A percentile compares a stretch with the other conserved stretches of the same genome.
Conservation (phyloP, 352 stramenopile genomes). For the Globisporangium uncinulatum region DNA sequence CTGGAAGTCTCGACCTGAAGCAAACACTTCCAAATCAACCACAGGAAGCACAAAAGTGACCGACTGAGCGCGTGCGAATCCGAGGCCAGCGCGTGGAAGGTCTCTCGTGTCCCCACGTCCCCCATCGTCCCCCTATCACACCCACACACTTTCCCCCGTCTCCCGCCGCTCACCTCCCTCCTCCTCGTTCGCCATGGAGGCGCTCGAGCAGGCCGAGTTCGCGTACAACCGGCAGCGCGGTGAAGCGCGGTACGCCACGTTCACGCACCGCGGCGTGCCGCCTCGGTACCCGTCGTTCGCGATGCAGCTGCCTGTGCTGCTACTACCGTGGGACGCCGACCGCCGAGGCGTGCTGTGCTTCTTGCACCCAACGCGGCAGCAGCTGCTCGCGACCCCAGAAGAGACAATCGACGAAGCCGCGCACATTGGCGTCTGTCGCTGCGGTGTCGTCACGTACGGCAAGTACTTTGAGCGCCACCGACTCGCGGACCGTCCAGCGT, state of each 20-base stretch:
- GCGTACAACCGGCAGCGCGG: constrained; percentile 68
- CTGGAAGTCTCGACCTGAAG: no score
- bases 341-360: constrained; percentile 64
- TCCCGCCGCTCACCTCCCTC: neutral
- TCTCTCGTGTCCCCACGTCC: no score
- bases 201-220: constrained; percentile 63
- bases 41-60: no score
- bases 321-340: constrained; percentile 67
- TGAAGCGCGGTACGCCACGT: constrained; percentile 42
- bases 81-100: no score
- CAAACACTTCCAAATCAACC: no score
- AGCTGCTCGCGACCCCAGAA: constrained; percentile 31
- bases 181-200: constrained; percentile 17
- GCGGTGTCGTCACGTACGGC: constrained; percentile 63
- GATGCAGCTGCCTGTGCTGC: constrained; percentile 57
- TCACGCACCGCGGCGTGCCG: constrained; percentile 58
- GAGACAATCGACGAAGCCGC: constrained; percentile 39
- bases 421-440: constrained; percentile 63
- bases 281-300: constrained; percentile 64
- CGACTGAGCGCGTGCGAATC: no score
- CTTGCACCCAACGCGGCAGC: constrained; percentile 35
- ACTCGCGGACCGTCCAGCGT: constrained; percentile 17
- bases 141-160: neutral
- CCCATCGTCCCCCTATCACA: no score
- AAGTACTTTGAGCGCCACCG: constrained; percentile 62